Evolutionary conservation across 2,329 filamentous ascomycete genomes (phyloP).

Genomic region (Clathrospora elynae): DNA sequence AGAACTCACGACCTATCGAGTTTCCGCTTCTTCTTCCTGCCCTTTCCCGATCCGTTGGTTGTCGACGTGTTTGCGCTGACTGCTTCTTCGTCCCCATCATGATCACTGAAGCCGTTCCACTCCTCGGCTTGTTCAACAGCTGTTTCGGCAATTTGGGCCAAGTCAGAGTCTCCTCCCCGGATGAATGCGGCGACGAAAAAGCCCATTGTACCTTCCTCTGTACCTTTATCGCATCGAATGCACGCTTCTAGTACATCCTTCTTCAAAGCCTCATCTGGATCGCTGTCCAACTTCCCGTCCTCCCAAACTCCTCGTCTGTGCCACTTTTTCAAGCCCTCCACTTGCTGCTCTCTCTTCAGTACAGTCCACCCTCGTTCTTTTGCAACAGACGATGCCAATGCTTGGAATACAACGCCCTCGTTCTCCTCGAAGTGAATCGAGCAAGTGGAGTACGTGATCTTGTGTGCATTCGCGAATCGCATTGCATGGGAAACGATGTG

Average conservation of each 20-base stretch:
- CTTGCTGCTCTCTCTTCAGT: constrained; percentile 72
- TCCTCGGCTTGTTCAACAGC: constrained; percentile 43
- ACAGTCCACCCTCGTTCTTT: constrained; percentile 74
- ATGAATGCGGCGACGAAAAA: constrained; percentile 95
- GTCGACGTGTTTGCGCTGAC: background rate
- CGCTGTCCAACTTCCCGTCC: constrained; percentile 28
- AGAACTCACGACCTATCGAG: constrained; percentile 1
- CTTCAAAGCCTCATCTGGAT: constrained; percentile 49
- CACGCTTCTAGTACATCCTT: constrained; percentile 69
- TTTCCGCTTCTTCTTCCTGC: constrained; percentile 33
- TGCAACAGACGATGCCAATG: constrained; percentile 71
- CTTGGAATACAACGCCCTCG: constrained; percentile 77
- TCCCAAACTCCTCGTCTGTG: constrained; percentile 62
- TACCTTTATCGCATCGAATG: constrained; percentile 79
- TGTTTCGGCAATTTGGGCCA: constrained; percentile 1
- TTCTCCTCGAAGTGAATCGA: constrained; percentile 88
- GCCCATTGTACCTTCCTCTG: constrained; percentile 84
- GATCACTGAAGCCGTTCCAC: constrained; percentile 53
- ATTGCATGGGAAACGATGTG: constrained; percentile 83
- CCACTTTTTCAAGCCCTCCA: constrained; percentile 78
- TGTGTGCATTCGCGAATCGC: constrained; percentile 67
- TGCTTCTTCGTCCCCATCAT: constrained; percentile 19
- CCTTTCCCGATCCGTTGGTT: constrained; percentile 5
- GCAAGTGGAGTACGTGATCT: constrained; percentile 92
- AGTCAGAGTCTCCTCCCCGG: constrained; percentile 52